phyloP scores from a whole-genome alignment of 1,284 basidiomycete genomes.

The Waitea zeae region DNA sequence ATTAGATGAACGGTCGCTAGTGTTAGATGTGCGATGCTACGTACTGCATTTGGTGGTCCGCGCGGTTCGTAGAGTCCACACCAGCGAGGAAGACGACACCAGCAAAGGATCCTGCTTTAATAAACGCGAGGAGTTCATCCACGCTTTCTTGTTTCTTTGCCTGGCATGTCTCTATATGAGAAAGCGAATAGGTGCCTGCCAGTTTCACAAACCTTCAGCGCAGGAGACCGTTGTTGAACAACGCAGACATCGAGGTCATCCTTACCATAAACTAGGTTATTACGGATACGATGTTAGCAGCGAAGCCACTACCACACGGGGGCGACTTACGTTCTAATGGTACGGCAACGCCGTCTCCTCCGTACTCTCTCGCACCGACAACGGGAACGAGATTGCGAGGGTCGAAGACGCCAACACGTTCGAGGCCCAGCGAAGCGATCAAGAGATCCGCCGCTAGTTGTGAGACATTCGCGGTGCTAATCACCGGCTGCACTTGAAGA shows the following conservation, averaged over 20 bases:
- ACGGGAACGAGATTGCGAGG: conserved; percentile 49
- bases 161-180: conserved; percentile 17
- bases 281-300: no score
- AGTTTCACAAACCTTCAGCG: conserved; percentile 42
- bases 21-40: conserved; percentile 12
- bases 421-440: conserved; percentile 43
- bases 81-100: conserved; percentile 50
- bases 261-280: conserved; percentile 53
- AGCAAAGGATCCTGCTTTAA: conserved; percentile 26
- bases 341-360: conserved; percentile 38
- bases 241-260: conserved; percentile 29
- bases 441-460: conserved; percentile 63
- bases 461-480: conserved; percentile 64
- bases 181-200: background rate
- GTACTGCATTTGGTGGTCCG: conserved; percentile 61
- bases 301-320: no score
- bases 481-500: conserved; percentile 47
- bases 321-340: conserved; percentile 49
- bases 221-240: conserved; percentile 63
- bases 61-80: conserved; percentile 55
- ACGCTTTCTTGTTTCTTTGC: conserved; percentile 52
- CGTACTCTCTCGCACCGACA: conserved; percentile 45
- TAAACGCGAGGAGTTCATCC: conserved; percentile 34
- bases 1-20: conserved; percentile 6
- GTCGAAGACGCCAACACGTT: conserved; percentile 41